phyloP scores from a whole-genome alignment of 805 yeast genomes.

The Zygoascus biomembranicola region DNA sequence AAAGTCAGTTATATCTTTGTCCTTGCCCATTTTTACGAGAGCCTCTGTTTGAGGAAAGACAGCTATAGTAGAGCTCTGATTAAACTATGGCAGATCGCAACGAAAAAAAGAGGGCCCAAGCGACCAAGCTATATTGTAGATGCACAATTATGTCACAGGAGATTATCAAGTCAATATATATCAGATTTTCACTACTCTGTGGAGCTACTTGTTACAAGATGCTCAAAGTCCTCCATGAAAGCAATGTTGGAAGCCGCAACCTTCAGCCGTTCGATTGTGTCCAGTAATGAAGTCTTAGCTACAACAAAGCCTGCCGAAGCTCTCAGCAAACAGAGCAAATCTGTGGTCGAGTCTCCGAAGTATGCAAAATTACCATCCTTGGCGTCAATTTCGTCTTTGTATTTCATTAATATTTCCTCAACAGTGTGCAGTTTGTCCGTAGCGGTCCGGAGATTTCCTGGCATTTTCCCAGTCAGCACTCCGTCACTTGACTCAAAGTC shows the following conservation, averaged over 20 bases:
- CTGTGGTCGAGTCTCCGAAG: slow-evolving; percentile 59
- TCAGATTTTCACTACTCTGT: too few relatives aligned
- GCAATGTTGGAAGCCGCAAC: neutral
- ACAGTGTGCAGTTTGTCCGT: slow-evolving; percentile 38
- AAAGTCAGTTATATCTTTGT: slow-evolving; percentile 1
- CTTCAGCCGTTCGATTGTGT: neutral
- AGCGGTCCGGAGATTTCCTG: slow-evolving; percentile 40
- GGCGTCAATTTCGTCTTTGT: slow-evolving; percentile 10
- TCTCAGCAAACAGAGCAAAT: slow-evolving; percentile 31
- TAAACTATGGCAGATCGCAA: too few relatives aligned
- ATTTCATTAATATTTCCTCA: slow-evolving; percentile 11
- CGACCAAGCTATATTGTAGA: too few relatives aligned
- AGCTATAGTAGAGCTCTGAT: too few relatives aligned
- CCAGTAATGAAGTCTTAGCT: neutral
- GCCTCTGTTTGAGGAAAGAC: too few relatives aligned
- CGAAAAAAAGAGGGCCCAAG: too few relatives aligned
- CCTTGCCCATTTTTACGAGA: too few relatives aligned
- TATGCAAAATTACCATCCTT: slow-evolving; percentile 30
- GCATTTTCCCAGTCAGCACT: slow-evolving; percentile 23
- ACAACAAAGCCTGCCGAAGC: neutral
- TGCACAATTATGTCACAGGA: too few relatives aligned
- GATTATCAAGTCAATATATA: too few relatives aligned
- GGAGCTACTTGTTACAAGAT: neutral
- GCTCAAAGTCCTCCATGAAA: neutral
- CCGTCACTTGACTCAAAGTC: slow-evolving; percentile 35